Evolutionary conservation across 805 yeast species (phyloP).

Genomic region (Spathaspora arborariae): DNA sequence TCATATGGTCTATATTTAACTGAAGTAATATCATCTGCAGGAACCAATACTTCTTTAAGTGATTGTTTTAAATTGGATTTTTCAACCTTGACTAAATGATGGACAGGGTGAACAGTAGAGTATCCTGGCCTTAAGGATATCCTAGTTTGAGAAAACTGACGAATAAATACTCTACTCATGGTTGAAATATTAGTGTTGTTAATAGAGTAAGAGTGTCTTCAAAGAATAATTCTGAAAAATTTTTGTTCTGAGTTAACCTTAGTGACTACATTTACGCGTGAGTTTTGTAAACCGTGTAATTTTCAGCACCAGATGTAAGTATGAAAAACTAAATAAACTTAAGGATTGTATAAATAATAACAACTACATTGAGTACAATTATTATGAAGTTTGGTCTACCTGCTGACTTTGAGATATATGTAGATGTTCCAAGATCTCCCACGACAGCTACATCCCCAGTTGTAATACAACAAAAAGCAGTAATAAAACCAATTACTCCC

Average conservation of each 20-base stretch:
- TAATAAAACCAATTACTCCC: constrained; percentile 7
- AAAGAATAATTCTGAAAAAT: constrained; percentile 1
- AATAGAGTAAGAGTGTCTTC: background rate
- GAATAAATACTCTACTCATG: constrained; percentile 21
- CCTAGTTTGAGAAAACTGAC: constrained; percentile 39
- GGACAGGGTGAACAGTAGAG: constrained; percentile 86
- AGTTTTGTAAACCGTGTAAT: background rate
- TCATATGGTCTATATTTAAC: constrained; percentile 72
- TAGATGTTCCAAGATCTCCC: constrained; percentile 4
- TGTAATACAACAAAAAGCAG: no score
- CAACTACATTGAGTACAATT: background rate
- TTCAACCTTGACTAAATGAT: constrained; percentile 75
- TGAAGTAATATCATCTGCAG: constrained; percentile 73
- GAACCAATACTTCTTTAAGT: constrained; percentile 61
- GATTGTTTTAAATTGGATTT: constrained; percentile 74
- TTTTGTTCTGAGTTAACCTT: background rate
- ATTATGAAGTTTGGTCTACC: constrained; percentile 29
- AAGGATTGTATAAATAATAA: background rate
- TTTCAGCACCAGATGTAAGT: background rate
- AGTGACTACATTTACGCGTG: background rate
- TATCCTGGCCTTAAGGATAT: constrained; percentile 45
- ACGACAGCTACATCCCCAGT: background rate
- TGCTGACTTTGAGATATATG: constrained; percentile 16
- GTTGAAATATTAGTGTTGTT: background rate
- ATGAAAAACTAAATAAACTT: background rate